phyloP scores from a whole-genome alignment of 2,329 filamentous ascomycete species.

The Aspergillus phoenicis region DNA sequence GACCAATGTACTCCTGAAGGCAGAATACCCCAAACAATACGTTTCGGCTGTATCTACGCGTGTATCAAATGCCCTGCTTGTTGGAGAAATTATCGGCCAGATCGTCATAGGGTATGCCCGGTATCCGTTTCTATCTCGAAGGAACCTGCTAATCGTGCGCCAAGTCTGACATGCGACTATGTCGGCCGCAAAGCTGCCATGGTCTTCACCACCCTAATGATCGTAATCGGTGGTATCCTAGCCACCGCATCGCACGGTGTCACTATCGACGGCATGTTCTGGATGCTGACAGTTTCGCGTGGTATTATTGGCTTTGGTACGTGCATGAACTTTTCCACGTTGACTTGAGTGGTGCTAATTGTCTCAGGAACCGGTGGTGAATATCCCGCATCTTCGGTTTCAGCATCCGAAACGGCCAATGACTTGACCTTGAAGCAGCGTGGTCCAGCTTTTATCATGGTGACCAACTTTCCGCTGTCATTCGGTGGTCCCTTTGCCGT shows the following conservation, averaged over 20 bases:
- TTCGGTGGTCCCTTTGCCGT: slow-evolving; percentile 5
- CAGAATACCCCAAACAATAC: slow-evolving; percentile 9
- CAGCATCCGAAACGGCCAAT: slow-evolving; percentile 7
- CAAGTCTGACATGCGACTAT: slow-evolving; percentile 6
- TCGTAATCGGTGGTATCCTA: slow-evolving; percentile 3
- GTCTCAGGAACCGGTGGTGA: slow-evolving; percentile 3
- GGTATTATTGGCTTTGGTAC: slow-evolving; percentile 7
- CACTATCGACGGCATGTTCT: slow-evolving; percentile 8
- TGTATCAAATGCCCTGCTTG: slow-evolving; percentile 4
- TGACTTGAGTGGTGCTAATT: neutral
- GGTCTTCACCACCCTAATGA: slow-evolving; percentile 3
- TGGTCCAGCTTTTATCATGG: slow-evolving; percentile 6
- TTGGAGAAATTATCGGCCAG: slow-evolving; percentile 3
- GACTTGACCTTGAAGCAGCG: slow-evolving; percentile 1
- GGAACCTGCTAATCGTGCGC: neutral
- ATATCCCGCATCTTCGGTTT: slow-evolving; percentile 3
- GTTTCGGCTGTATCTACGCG: neutral
- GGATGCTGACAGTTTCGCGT: slow-evolving; percentile 7
- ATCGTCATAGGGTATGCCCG: neutral
- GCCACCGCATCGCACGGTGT: slow-evolving; percentile 1
- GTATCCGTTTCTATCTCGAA: neutral
- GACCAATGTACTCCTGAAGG: slow-evolving; percentile 1
- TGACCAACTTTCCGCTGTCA: slow-evolving; percentile 5
- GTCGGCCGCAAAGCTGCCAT: slow-evolving; percentile 1
- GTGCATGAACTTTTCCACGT: neutral